phyloP scores from a whole-genome alignment of 768 basidiomycete genomes.

The Russula olivacea region DNA sequence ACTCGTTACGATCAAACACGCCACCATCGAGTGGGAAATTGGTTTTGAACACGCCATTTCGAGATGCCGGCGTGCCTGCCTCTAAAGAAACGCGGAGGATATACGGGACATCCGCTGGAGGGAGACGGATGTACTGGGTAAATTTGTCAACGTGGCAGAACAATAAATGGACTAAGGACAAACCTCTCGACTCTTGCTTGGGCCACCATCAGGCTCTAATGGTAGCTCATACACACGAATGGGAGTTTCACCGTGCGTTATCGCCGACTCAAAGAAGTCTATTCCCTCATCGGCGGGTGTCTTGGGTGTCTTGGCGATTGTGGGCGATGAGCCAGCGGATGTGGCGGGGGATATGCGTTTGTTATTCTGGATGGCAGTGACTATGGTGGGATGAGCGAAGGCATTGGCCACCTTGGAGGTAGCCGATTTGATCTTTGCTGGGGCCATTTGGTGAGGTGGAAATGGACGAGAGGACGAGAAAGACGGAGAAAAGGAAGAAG shows the following conservation, averaged over 20 bases:
- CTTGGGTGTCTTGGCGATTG: constrained; percentile 50
- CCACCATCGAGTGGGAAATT: constrained; percentile 97
- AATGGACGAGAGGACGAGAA: background rate
- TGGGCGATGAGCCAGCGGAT: constrained; percentile 23
- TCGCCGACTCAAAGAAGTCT: constrained; percentile 69
- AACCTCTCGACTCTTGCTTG: constrained; percentile 78
- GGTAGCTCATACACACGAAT: constrained; percentile 82
- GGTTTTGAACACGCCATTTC: constrained; percentile 89
- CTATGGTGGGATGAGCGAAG: constrained; percentile 14
- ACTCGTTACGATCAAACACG: constrained; percentile 66
- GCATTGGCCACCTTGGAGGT: constrained; percentile 2
- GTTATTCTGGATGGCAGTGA: constrained; percentile 12
- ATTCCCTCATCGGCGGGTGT: constrained; percentile 93
- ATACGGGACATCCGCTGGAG: constrained; percentile 85
- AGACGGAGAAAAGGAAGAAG: background rate
- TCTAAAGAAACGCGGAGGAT: constrained; percentile 87
- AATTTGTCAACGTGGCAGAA: constrained; percentile 9
- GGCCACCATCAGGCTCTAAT: constrained; percentile 87
- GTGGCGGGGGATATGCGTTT: background rate
- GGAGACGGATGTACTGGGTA: constrained; percentile 86
- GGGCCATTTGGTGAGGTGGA: constrained; percentile 9
- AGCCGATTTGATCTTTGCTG: constrained; percentile 16
- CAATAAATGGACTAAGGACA: constrained; percentile 30
- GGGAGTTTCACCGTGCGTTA: constrained; percentile 49
- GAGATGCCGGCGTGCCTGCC: constrained; percentile 85